Percentiles rank a stretch among this genome's conserved stretches.
These are phyloP conservation scores for Niebla homalea DNA, from an alignment of 495 filamentous ascomycete genomes.

Conservation along the genomic window DNA sequence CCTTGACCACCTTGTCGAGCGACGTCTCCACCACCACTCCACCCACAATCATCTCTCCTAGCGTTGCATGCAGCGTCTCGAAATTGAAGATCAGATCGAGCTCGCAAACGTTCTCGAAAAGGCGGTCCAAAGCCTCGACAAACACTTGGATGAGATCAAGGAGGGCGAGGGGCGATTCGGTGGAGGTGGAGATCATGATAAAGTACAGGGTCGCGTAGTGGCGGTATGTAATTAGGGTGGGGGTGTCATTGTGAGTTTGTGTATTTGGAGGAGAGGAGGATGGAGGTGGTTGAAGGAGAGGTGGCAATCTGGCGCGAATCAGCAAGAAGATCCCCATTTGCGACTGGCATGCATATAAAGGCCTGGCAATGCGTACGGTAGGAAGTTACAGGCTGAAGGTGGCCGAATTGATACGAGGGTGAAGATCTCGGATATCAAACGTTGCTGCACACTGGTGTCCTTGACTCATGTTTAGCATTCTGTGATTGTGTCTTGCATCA, in stretches of 20 bases:
- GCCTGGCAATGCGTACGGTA: constrained; percentile 43
- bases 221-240: constrained; percentile 93
- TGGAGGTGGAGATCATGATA: constrained; percentile 94
- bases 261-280: constrained; percentile 35
- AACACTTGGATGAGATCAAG: constrained; percentile 97
- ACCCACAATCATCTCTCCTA: constrained; percentile 91
- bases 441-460: constrained; percentile 92
- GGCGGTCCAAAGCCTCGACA: constrained; percentile 82
- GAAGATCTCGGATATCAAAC: constrained; percentile 94
- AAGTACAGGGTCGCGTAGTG: constrained; percentile 98
- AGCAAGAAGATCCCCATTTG: too few species aligned
- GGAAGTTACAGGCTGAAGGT: constrained; percentile 86
- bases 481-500: constrained; percentile 3
- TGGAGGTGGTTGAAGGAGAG: constrained; percentile 50
- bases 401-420: constrained; percentile 86
- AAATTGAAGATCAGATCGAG: constrained; percentile 98
- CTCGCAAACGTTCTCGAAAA: constrained; percentile 98
- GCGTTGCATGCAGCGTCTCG: constrained; percentile 82
- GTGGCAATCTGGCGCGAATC: constrained; percentile 43
- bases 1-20: constrained; percentile 72
- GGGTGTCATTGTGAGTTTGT: constrained; percentile 64
- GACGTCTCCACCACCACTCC: constrained; percentile 93
- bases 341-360: too few species aligned
- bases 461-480: constrained; percentile 25
- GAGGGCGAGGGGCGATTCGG: constrained; percentile 86